phyloP scores from a whole-genome alignment of 306 rosid species.

The Trifolium pratense region DNA sequence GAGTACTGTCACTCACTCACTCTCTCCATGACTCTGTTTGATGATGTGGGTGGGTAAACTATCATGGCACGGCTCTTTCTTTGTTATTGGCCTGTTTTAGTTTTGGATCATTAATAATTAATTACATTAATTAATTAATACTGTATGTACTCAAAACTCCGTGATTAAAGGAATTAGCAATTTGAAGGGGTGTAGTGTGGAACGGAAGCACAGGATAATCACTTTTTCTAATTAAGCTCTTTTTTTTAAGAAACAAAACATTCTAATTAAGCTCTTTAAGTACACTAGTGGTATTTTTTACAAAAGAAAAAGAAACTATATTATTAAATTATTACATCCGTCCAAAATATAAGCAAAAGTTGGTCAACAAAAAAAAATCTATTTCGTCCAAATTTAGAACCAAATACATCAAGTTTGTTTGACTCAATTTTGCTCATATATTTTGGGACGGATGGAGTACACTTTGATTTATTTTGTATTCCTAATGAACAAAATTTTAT shows the following conservation, averaged over 20 bases:
- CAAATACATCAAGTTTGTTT: no score
- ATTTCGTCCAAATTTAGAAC: no score
- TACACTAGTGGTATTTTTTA: not conserved
- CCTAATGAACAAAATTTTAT: no score
- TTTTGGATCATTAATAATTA: no score
- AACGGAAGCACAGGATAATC: conserved; percentile 30
- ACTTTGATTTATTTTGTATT: no score
- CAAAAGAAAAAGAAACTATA: not conserved
- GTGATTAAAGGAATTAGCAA: conserved; percentile 34
- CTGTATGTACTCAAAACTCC: not conserved
- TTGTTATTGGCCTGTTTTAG: not conserved
- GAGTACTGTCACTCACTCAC: conserved; percentile 11
- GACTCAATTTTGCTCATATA: no score
- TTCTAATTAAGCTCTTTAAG: conserved; percentile 15
- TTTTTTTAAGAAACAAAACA: no score
- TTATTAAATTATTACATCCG: no score
- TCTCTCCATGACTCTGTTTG: conserved; percentile 25
- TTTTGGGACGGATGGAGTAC: no score
- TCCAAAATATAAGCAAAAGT: no score
- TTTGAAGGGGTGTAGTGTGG: conserved; percentile 22
- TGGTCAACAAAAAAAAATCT: no score
- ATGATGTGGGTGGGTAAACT: not conserved
- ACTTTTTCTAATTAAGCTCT: conserved; percentile 32
- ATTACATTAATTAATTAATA: not conserved
- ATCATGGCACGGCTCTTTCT: not conserved